Base-by-base conservation (phyloP, 2,329 filamentous ascomycete species). In the Aureobasidium leucospermi region DNA sequence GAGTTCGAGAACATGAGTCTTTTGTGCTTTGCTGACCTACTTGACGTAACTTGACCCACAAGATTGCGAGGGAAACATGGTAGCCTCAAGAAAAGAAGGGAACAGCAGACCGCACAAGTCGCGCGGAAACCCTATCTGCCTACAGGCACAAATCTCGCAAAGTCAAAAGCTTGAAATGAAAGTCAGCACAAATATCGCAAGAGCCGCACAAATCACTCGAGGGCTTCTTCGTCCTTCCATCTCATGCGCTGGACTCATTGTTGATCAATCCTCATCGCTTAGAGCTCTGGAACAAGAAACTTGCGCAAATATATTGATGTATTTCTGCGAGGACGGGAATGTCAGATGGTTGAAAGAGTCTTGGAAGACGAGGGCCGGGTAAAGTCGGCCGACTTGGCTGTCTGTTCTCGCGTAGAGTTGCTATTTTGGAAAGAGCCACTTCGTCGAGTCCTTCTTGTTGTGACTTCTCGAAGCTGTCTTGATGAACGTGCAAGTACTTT, bases 261-360 rank as follows among this genome's bases (percentile, higher is more conserved):
- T 1, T 10, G 23, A n/a, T 39, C 19, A 8, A 2, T 16, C 15
- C 19, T 7, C 34, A 28, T 52, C 48, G 48, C 48, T 52, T 29
- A 15, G 13, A 8, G 11, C 13, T 29, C 34, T 29, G 23, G 48
- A 52, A 38, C 34, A 15, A 13, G 34, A 52, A 52, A 52, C 48
- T 52, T 52, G 48, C 48, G 38, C 48, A 52, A 29, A 5, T 41
- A 52, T 52, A 41, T 52, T 52, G 48, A 52, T 52, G 48, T 52
- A 52, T 52, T 15, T 32, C 48, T 52, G 34, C 48, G 36, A 52
- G 16, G 34, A 39, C 34, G 48, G 34, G 29, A 47, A 4, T 29
- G 16, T 47, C 45, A 34, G 23, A 47, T 32, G 16, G 23, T 39
- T 52, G 34, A n/a, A 36, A 4, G 34, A 28, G 34, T 38, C 19